Base-by-base conservation (phyloP, 371 early-diverging fungal species). In the Coemansia linderi region DNA sequence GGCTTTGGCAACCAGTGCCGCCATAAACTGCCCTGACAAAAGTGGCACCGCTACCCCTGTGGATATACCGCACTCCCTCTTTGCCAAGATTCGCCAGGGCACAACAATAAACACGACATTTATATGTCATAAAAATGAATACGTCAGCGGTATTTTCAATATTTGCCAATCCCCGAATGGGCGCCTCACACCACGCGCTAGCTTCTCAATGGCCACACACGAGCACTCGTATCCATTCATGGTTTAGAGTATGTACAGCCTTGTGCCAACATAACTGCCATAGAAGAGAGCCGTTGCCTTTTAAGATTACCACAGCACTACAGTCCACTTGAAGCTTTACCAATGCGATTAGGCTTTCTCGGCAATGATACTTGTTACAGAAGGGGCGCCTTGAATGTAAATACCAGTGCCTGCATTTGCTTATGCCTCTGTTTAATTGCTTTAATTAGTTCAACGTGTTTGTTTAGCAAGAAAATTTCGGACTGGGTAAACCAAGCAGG, bases 401-500 rank as follows among this genome's bases (percentile, higher is more conserved):
- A 33, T 2, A 33, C n/a, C 36, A 4, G 8, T 7, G n/a, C n/a
- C 7, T 29, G 57, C 12, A 37, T 33, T 10, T 8, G 37, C 12
- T 9, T 15, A 37, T 8, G n/a, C 19, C 17, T 9, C 37, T 10
- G 19, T 8, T 19, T 36, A 19, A n/a, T 57, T 22, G n/a, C 15
- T 10, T 33, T 15, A 19, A 19, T 36, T 37, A 33, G 6, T 37
- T 5, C 5, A 37, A 10, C 36, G 15, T 36, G 29, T 54, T 54
- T n/a, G n/a, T 12, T 13, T 65, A 10, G 10, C 50, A 10, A 22
- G 38, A 24, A 48, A 52, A 4, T 8, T 46, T 31, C 59, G 64
- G 22, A 48, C 12, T 1, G 64, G 63, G 12, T 60, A 57, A 0
- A 40, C 9, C 17, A 72, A 15, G 3, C 72, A 75, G 4, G 65